Evolutionary conservation across 176 grass and related monocot species (phyloP).

Genomic region (Puccinellia tenuiflora): DNA sequence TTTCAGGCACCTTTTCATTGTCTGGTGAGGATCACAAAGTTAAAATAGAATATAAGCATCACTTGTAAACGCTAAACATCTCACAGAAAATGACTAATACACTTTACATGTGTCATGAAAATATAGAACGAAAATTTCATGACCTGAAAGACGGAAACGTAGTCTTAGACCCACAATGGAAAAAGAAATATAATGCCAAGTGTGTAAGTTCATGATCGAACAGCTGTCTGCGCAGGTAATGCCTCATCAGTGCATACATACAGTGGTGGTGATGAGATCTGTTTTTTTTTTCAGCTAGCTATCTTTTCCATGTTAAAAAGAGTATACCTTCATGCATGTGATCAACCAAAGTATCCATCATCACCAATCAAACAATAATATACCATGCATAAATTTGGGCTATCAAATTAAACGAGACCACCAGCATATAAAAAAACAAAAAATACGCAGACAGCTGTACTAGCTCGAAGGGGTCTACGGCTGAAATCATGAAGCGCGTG

Average conservation of each 20-base stretch:
- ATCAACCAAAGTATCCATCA: not conserved
- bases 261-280: not conserved
- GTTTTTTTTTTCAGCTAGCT: not conserved
- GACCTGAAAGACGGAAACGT: not conserved
- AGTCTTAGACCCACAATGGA: not conserved
- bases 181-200: not conserved
- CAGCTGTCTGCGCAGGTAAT: not conserved
- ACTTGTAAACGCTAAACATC: not conserved
- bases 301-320: not conserved
- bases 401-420: not conserved
- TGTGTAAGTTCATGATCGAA: not conserved
- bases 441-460: constrained; percentile 27
- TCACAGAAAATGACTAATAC: not conserved
- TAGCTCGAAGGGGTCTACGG: not conserved
- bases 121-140: not conserved
- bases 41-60: not conserved
- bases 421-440: constrained; percentile 18
- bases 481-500: constrained; percentile 46
- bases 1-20: not conserved
- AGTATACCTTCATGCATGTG: not conserved
- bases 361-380: not conserved
- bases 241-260: not conserved
- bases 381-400: not conserved
- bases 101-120: no score
- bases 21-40: not conserved